Percentiles rank a stretch among this genome's conserved stretches.
phyloP scores from a whole-genome alignment of 2,329 filamentous ascomycete genomes.

The Trichothecium sympodiale region DNA sequence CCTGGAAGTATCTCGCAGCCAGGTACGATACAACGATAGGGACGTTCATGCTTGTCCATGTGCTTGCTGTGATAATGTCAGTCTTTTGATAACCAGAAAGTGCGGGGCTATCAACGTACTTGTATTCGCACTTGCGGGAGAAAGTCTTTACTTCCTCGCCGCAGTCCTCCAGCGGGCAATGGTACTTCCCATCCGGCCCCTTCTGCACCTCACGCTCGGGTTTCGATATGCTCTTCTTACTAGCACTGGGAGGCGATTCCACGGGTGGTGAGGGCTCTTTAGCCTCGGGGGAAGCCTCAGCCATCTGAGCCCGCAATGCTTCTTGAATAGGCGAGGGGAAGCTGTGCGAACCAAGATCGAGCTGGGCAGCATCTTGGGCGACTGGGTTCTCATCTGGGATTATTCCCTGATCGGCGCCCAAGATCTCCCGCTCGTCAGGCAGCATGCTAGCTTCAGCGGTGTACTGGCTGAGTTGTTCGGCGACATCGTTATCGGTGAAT shows the following conservation, averaged over 20 bases:
- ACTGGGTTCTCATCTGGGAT: slow-evolving; percentile 26
- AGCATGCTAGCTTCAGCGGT: slow-evolving; percentile 26
- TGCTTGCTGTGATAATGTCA: slow-evolving; percentile 58
- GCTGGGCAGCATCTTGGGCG: slow-evolving; percentile 24
- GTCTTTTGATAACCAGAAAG: slow-evolving; percentile 4
- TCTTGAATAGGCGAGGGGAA: slow-evolving; percentile 24
- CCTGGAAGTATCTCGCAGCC: slow-evolving; percentile 86
- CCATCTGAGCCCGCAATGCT: slow-evolving; percentile 17
- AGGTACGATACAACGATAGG: slow-evolving; percentile 74
- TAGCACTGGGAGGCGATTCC: slow-evolving; percentile 20
- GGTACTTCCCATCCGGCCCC: slow-evolving; percentile 64
- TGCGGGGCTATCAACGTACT: slow-evolving; percentile 47
- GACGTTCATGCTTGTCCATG: slow-evolving; percentile 95
- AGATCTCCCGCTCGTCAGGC: slow-evolving; percentile 23
- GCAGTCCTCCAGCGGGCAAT: slow-evolving; percentile 64
- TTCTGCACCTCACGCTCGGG: slow-evolving; percentile 46
- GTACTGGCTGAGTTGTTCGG: slow-evolving; percentile 32
- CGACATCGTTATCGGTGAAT: slow-evolving; percentile 30
- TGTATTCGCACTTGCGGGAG: slow-evolving; percentile 84
- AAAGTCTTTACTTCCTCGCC: slow-evolving; percentile 55
- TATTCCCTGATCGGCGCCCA: slow-evolving; percentile 22
- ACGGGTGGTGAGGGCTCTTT: slow-evolving; percentile 21
- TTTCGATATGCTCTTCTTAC: slow-evolving; percentile 45
- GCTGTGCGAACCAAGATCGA: slow-evolving; percentile 23
- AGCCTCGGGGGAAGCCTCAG: slow-evolving; percentile 17